phyloP scores from a whole-genome alignment of 176 grass and related monocot genomes.

The Typha latifolia region DNA sequence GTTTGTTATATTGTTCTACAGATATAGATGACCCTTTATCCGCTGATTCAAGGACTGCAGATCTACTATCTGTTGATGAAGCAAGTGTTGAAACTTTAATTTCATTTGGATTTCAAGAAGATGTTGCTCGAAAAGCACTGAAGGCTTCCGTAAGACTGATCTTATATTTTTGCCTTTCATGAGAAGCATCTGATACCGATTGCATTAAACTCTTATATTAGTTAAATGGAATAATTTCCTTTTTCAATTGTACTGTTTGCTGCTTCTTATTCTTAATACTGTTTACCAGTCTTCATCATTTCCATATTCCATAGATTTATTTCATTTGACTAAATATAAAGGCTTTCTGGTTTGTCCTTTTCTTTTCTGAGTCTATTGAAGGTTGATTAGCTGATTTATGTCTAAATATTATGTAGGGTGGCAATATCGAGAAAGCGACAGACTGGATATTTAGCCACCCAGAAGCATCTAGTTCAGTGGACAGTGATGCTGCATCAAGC shows the following conservation, averaged over 20 bases:
- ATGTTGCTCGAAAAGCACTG: constrained; percentile 71
- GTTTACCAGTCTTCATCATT: background rate
- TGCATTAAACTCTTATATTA: background rate
- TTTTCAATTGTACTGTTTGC: background rate
- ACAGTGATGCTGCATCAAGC: constrained; percentile 55
- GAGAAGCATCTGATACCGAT: background rate
- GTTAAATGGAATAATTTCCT: background rate
- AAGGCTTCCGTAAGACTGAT: constrained; percentile 74
- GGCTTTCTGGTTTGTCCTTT: background rate
- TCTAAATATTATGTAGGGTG: constrained; percentile 43
- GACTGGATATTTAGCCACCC: constrained; percentile 91
- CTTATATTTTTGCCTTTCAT: background rate
- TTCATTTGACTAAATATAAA: background rate
- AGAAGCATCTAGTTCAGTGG: constrained; percentile 40
- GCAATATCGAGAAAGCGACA: constrained; percentile 87
- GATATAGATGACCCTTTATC: constrained; percentile 90
- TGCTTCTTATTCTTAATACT: background rate
- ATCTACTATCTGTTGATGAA: constrained; percentile 55
- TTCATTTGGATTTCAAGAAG: constrained; percentile 90
- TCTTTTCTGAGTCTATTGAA: background rate
- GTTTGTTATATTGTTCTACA: constrained; percentile 24
- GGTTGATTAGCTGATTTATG: constrained; percentile 5
- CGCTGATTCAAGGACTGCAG: constrained; percentile 27
- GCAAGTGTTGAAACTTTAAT: constrained; percentile 77
- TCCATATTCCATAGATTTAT: background rate